phyloP scores from a whole-genome alignment of 176 grass and related monocot genomes.

The Secale cereale region DNA sequence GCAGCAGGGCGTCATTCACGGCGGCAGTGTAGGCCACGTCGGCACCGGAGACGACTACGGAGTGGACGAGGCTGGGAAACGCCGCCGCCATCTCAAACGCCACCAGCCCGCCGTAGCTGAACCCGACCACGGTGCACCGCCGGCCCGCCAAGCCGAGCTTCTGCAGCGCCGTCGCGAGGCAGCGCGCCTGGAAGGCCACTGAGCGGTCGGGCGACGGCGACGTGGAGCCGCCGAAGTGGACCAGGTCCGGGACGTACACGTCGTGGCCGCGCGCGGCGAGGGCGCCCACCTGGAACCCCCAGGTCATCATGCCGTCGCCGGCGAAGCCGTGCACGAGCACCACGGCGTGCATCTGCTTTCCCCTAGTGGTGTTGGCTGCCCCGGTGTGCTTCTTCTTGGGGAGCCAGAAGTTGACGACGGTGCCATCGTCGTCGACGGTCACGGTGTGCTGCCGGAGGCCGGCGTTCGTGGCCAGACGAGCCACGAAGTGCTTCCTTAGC shows the following conservation, averaged over 20 bases:
- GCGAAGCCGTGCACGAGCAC: constrained; percentile 67
- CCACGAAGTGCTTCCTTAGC: constrained; percentile 7
- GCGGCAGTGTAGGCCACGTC: constrained; percentile 19
- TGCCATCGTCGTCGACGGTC: constrained; percentile 40
- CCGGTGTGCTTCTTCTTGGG: constrained; percentile 4
- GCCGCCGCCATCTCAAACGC: constrained; percentile 49
- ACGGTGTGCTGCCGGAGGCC: constrained; percentile 32
- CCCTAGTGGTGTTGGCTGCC: too few relatives aligned
- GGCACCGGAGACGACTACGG: constrained; percentile 38
- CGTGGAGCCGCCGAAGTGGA: constrained; percentile 56
- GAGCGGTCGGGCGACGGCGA: constrained; percentile 14
- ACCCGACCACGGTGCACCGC: constrained; percentile 40
- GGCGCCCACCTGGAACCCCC: constrained; percentile 30
- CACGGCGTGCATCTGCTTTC: constrained; percentile 9
- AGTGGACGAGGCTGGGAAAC: constrained; percentile 24
- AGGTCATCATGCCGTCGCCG: constrained; percentile 51
- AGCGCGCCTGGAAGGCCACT: constrained; percentile 36
- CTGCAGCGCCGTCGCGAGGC: constrained; percentile 17
- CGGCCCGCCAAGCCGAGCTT: constrained; percentile 31
- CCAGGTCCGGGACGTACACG: constrained; percentile 65
- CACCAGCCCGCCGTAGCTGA: constrained; percentile 63
- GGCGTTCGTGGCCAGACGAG: constrained; percentile 22
- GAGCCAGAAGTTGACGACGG: constrained; percentile 34
- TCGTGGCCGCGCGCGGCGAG: constrained; percentile 34
- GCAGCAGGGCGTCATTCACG: constrained; percentile 9